Evolutionary conservation across 2,329 filamentous ascomycete species (phyloP), one percentile per base, ranked within the genome.

Genomic region (Aspergillus nomiae): DNA sequence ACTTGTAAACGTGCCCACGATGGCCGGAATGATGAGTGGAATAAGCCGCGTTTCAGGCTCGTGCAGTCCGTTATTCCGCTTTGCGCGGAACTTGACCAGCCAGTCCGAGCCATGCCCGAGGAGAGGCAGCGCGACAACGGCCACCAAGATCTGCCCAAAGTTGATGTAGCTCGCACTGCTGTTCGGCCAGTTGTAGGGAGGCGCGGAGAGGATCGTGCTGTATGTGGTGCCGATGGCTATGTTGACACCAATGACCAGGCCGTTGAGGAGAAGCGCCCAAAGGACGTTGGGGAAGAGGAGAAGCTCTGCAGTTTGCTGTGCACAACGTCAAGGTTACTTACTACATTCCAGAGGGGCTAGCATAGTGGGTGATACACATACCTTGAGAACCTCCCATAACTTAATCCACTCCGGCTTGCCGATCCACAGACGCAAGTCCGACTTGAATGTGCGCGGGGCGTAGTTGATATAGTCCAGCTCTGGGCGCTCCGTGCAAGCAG

Each of bases 171-270:
- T 74, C 3, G 75, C 69, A 12, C 69, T 73, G 21, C 67, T 70
- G 3, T 75, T 65, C 2, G 75, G 71, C 77, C 78, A 81, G 63
- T 73, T 74, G 65, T 81, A 81, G 0, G 76, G 76, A 0, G 75
- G 60, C 2, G 66, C 65, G 4, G 73, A 70, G 21, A 81, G 57
- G 41, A 81, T 77, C 36, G 60, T 71, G 24, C 76, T 73, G 62
- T 81, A 82, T 0, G 79, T 81, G 1, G 78, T 80, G 8, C 75
- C 76, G 21, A 82, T 76, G n/a, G 77, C 78, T 26, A 82, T 76
- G 62, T 81, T 81, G 55, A 77, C 73, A 1, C 80, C 80, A 3
- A 80, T 70, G 1, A 75, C 77, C 6, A 78, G 65, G 0, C 78
- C 77, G 58, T 81, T 81, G 2, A 81, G 62, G 8, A 72, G 70